Conservation (phyloP, 2,329 filamentous ascomycete species). For the Sporothrix luriei region DNA sequence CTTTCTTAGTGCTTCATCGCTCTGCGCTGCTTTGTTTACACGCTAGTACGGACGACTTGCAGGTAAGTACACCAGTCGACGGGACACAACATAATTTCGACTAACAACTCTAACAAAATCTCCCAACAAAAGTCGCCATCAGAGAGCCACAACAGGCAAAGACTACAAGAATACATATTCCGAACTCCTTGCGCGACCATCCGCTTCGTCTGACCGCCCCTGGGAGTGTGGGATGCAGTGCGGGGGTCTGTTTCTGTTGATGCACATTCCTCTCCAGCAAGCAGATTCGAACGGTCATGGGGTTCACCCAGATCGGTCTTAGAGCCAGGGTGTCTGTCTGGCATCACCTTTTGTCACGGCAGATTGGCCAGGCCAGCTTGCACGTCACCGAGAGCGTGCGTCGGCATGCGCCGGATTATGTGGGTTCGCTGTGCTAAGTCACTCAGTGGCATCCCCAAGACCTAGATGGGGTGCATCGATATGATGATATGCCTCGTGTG, state of each 20-base stretch:
- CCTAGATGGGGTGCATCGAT: not conserved
- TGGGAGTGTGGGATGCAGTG: conserved; percentile 27
- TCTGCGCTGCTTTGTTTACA: conserved; percentile 19
- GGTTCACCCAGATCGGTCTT: conserved; percentile 14
- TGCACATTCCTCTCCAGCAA: conserved; percentile 22
- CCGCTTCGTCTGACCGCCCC: conserved; percentile 25
- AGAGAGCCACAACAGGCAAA: not conserved
- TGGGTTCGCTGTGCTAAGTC: not conserved
- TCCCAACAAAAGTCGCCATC: conserved; percentile 16
- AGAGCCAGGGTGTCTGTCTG: conserved; percentile 12
- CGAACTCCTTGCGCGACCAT: not conserved
- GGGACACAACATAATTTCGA: not conserved
- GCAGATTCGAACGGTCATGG: conserved; percentile 27
- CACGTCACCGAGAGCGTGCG: not conserved
- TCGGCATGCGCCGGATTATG: conserved; percentile 19
- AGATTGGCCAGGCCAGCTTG: conserved; percentile 9
- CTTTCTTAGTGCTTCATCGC: conserved; percentile 5
- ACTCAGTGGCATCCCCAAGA: not conserved
- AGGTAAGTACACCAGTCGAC: not conserved
- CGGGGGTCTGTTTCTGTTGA: conserved; percentile 23
- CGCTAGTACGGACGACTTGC: not conserved
- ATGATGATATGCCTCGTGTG: conserved; percentile 20
- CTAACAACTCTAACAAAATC: not conserved
- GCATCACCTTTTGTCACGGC: conserved; percentile 3
- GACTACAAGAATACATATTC: not conserved